phyloP scores from a whole-genome alignment of 495 filamentous ascomycete species.

The Aspergillus saccharolyticus region DNA sequence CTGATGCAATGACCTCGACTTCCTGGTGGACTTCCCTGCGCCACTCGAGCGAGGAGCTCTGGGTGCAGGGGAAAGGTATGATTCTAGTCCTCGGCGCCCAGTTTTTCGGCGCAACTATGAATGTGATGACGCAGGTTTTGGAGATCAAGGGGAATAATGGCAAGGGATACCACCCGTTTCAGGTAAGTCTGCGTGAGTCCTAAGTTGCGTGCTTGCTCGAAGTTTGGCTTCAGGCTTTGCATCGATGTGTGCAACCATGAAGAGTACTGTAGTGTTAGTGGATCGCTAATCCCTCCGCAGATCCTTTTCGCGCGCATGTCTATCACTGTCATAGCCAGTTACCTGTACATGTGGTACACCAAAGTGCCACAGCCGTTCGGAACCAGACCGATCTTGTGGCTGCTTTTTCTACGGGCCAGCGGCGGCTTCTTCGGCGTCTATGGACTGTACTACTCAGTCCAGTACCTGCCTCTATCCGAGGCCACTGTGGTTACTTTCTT shows the following conservation, averaged over 20 bases:
- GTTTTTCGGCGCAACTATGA: constrained; percentile 86
- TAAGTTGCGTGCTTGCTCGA: neutral
- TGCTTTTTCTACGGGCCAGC: constrained; percentile 65
- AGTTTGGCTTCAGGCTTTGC: no score
- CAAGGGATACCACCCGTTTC: constrained; percentile 75
- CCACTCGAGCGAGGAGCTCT: constrained; percentile 23
- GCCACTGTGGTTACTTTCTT: constrained; percentile 93
- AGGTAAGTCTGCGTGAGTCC: constrained; percentile 40
- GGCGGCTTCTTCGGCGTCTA: constrained; percentile 85
- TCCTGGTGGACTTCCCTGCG: constrained; percentile 8
- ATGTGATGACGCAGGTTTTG: constrained; percentile 71
- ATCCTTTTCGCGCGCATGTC: constrained; percentile 83
- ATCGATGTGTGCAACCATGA: neutral
- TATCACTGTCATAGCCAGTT: constrained; percentile 64
- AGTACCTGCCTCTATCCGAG: constrained; percentile 84
- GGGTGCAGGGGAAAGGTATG: constrained; percentile 65
- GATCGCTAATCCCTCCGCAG: constrained; percentile 22
- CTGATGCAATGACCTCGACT: neutral
- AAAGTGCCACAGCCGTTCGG: constrained; percentile 69
- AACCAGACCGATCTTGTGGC: constrained; percentile 51
- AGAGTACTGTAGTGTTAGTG: neutral
- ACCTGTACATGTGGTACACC: constrained; percentile 70
- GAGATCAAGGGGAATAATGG: constrained; percentile 63
- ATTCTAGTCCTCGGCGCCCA: constrained; percentile 71
- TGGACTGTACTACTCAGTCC: constrained; percentile 74